A percentile compares a stretch with the other conserved stretches of the same genome.
These are phyloP conservation scores for Neurospora intermedia DNA, from an alignment of 495 filamentous ascomycete species.

Conservation along the genomic window DNA sequence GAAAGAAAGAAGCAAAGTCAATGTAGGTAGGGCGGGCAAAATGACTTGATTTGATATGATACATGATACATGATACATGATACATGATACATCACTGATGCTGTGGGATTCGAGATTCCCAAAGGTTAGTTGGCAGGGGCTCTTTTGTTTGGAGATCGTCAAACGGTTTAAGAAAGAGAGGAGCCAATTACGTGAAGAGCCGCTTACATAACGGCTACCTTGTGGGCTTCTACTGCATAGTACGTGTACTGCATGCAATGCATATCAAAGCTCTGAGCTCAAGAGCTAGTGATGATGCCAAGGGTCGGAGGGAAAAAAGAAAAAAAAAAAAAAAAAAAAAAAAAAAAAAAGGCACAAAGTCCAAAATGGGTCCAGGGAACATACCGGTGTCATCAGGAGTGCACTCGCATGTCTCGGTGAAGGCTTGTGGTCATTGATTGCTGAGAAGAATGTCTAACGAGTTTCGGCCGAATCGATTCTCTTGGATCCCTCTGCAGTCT, in stretches of 20 bases:
- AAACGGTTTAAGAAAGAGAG: neutral
- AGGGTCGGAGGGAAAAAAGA: neutral
- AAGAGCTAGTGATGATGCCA: neutral
- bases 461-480: neutral
- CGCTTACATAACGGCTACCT: neutral
- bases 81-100: neutral
- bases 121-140: neutral
- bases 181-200: too few relatives aligned
- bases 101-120: neutral
- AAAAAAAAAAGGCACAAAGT: neutral
- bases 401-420: neutral
- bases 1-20: neutral
- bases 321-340: too few relatives aligned
- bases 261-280: neutral
- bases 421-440: neutral
- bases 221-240: too few relatives aligned
- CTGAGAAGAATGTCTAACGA: neutral
- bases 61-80: neutral
- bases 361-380: neutral
- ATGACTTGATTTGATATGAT: neutral
- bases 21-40: neutral
- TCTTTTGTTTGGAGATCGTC: neutral
- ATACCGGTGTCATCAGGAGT: neutral
- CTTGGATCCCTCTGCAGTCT: neutral
- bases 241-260: too few relatives aligned